Base-by-base conservation (phyloP, 2,329 filamentous ascomycete species). In the Graphilbum sp. region DNA sequence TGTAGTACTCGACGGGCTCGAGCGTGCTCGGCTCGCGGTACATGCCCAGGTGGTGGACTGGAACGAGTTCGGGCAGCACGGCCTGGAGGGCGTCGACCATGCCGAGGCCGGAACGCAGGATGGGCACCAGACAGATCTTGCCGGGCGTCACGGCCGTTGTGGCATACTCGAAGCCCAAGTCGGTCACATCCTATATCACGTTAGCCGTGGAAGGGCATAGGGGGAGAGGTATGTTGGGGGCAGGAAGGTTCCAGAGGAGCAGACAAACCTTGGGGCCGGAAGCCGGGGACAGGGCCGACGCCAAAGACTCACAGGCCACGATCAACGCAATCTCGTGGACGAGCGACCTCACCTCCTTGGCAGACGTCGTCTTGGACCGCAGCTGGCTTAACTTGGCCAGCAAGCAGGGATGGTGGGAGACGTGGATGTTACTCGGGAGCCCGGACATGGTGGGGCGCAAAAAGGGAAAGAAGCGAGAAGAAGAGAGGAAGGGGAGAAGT, bases 1-100 rank as follows among this genome's bases (percentile, higher is more conserved):
- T 95, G 71, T 95, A 95, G 70, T 95, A 94, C 61, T 94, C 87
- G 41, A 95, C 87, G 3, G 87, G 85, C 51, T 85, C 75, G 40
- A 95, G 76, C 33, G 83, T 88, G 40, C 75, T 74, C 43, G 81
- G 84, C 56, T 95, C 87, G 53, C 87, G 84, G 67, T 88, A 96
- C 52, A 96, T 79, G 47, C 90, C 88, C 8, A 96, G 79, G 56
- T 96, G 88, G 63, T 96, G 86, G 46, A 95, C 73, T 7, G 86
- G 79, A 24, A 88, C 81, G 13, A 84, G 71, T 29, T 59, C 54
- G 16, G 88, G 87, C 42, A 96, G 83, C 50, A 96, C 69, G 21
- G 76, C 77, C 62, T 88, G 79, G 32, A 94, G 64, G 20, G 85
- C 81, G 53, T 93, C 83, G 32, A 93, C 72, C 87, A 96, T 95